A percentile compares a stretch with the other conserved stretches of the same genome.
These are phyloP conservation scores for Yamagishiella unicocca DNA, from an alignment of 139 green algal genomes.

Conservation along the genomic window DNA sequence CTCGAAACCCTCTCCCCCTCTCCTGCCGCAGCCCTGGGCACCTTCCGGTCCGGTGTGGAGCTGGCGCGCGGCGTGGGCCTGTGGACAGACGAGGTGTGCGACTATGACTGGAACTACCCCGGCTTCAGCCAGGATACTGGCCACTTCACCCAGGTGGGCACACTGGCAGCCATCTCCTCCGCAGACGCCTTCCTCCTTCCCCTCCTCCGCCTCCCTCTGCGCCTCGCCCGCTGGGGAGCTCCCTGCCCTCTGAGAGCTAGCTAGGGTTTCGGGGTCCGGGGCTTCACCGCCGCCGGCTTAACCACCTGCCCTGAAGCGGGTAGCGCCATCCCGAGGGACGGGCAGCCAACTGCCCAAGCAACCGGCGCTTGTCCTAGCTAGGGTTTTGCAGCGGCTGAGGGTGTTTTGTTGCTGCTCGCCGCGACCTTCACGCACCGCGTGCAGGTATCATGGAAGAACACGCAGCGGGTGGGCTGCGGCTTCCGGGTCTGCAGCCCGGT, in stretches of 20 bases:
- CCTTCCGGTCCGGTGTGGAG: not conserved
- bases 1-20: not conserved
- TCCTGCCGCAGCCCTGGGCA: not conserved
- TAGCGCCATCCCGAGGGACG: not conserved
- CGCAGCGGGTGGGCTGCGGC: not conserved
- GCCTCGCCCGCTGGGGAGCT: not conserved
- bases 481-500: not conserved
- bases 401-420: not conserved
- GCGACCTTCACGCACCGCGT: not conserved
- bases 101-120: slow-evolving; percentile 2
- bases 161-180: not conserved
- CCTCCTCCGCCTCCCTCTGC: not conserved
- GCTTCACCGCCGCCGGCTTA: not conserved
- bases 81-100: slow-evolving; percentile 12
- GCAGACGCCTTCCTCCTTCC: not conserved
- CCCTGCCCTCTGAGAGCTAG: not conserved
- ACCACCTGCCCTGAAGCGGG: not conserved
- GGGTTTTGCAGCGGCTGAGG: not conserved
- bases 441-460: slow-evolving; percentile 9
- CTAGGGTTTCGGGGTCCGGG: too few species aligned
- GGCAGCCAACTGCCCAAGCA: not conserved
- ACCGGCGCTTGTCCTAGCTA: not conserved
- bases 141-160: slow-evolving; percentile 26
- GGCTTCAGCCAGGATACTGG: not conserved
- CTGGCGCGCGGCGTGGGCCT: not conserved